phyloP scores from a whole-genome alignment of 345 rosid genomes.

The Euphorbia tirucalli region DNA sequence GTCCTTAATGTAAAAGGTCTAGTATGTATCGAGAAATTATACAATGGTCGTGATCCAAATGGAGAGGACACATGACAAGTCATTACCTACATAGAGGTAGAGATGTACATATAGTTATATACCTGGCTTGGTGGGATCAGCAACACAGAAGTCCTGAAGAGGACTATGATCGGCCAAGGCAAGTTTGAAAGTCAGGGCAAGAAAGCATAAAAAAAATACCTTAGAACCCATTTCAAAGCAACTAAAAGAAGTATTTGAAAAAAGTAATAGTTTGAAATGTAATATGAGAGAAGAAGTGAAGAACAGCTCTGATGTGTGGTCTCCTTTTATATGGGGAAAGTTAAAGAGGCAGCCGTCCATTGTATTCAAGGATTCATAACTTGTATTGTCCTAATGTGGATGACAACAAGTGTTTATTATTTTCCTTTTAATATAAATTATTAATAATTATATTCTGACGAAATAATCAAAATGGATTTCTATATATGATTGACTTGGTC shows the following conservation, averaged over 20 bases:
- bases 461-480: too few relatives aligned
- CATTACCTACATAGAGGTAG: too few relatives aligned
- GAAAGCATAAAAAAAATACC: neutral
- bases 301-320: neutral
- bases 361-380: neutral
- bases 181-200: neutral
- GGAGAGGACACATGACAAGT: too few relatives aligned
- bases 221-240: too few relatives aligned
- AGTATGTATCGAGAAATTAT: too few relatives aligned
- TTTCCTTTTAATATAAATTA: neutral
- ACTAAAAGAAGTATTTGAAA: too few relatives aligned
- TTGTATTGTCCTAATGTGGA: neutral
- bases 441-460: too few relatives aligned
- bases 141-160: conserved; percentile 18
- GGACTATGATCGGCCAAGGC: conserved; percentile 4
- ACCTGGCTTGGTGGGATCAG: conserved; percentile 2
- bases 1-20: too few relatives aligned
- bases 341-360: neutral
- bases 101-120: neutral
- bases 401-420: neutral
- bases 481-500: too few relatives aligned
- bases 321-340: neutral
- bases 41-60: too few relatives aligned
- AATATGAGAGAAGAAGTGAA: neutral
- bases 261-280: too few relatives aligned